Evolutionary conservation across 345 rosid species (phyloP).

Genomic region (Eutrema japonicum): DNA sequence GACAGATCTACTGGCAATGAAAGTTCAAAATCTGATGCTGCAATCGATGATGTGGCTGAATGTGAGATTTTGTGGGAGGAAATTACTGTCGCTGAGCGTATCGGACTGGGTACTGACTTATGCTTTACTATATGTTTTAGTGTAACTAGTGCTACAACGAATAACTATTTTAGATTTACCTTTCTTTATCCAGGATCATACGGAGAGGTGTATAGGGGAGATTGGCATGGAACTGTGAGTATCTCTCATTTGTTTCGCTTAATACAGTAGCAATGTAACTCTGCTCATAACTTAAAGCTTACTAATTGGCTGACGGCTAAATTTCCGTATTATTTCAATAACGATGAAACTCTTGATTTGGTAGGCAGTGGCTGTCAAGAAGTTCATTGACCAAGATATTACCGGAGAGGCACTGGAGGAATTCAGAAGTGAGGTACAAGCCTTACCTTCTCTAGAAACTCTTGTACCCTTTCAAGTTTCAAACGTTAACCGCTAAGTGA

Average conservation of each 20-base stretch:
- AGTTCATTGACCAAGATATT: constrained; percentile 84
- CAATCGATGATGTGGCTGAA: constrained; percentile 83
- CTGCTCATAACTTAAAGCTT: not conserved
- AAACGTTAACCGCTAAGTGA: constrained; percentile 1
- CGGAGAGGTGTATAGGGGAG: constrained; percentile 95
- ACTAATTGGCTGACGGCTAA: not conserved
- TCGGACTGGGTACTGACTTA: constrained; percentile 81
- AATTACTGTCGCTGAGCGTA: constrained; percentile 87
- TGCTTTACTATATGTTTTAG: constrained; percentile 36
- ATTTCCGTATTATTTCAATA: constrained; percentile 12
- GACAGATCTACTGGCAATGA: constrained; percentile 65
- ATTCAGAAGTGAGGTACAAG: constrained; percentile 82
- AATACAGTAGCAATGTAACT: not conserved
- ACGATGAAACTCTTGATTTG: constrained; percentile 40
- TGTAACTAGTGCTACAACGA: constrained; percentile 30
- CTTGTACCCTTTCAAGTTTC: constrained; percentile 20
- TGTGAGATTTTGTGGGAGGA: constrained; percentile 92
- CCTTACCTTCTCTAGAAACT: constrained; percentile 13
- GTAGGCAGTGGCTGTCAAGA: constrained; percentile 96
- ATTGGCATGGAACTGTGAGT: constrained; percentile 99
- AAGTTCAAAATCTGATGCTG: constrained; percentile 65
- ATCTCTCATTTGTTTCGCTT: constrained; percentile 19
- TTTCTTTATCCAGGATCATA: constrained; percentile 77
- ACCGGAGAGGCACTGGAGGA: constrained; percentile 81
- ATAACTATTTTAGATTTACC: constrained; percentile 28